These are phyloP conservation scores for Clohesyomyces aquaticus DNA, from an alignment of 495 filamentous ascomycete genomes.

Conservation along the genomic window DNA sequence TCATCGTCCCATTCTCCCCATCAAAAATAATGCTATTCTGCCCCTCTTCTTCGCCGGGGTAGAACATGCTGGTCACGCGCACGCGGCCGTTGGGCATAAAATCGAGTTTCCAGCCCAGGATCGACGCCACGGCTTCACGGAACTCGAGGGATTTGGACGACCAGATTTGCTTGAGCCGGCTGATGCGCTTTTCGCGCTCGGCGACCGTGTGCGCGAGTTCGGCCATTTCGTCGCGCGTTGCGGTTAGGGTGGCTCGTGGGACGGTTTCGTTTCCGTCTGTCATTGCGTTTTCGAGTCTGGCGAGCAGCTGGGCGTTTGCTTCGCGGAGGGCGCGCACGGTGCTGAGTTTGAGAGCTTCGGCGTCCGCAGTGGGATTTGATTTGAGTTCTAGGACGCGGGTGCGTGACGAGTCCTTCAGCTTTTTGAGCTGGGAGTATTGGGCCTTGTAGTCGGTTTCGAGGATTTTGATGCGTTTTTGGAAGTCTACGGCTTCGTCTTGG, in stretches of 20 bases:
- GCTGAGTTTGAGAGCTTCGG: constrained; percentile 76
- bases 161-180: constrained; percentile 88
- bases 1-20: constrained; percentile 95
- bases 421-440: constrained; percentile 67
- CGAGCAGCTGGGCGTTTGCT: constrained; percentile 82
- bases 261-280: constrained; percentile 57
- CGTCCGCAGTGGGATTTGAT: constrained; percentile 84
- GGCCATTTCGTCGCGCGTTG: constrained; percentile 68
- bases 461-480: constrained; percentile 66
- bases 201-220: constrained; percentile 74
- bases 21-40: constrained; percentile 96
- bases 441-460: constrained; percentile 77
- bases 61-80: constrained; percentile 78
- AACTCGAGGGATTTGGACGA: constrained; percentile 86
- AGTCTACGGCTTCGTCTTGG: constrained; percentile 72
- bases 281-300: constrained; percentile 65
- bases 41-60: constrained; percentile 63
- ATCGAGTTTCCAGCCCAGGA: constrained; percentile 89
- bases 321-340: constrained; percentile 75
- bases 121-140: constrained; percentile 83
- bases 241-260: constrained; percentile 76
- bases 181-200: constrained; percentile 80
- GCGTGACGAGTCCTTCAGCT: constrained; percentile 71
- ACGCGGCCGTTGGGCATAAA: constrained; percentile 94
- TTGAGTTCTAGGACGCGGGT: constrained; percentile 86